Conservation (phyloP, 257 asterid species). For the Apocynum venetum region DNA sequence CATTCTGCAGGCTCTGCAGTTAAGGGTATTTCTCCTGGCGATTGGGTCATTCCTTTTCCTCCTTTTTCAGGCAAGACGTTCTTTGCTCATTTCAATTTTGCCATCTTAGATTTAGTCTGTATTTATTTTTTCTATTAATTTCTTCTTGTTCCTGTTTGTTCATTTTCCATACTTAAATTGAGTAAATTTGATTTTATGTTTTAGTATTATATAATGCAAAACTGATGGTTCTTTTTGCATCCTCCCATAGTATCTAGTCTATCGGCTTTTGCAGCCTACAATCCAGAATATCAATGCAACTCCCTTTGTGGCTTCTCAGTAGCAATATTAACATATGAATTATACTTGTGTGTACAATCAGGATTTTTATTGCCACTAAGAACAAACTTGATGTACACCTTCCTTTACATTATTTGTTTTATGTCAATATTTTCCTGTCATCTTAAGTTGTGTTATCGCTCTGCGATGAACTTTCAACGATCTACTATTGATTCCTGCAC, state of each 20-base stretch:
- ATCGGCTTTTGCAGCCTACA: neutral
- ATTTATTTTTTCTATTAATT: neutral
- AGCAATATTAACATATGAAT: neutral
- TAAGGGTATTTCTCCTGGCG: slow-evolving; percentile 58
- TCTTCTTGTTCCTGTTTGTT: neutral
- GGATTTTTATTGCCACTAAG: neutral
- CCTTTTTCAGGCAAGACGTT: slow-evolving; percentile 67
- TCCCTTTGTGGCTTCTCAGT: neutral
- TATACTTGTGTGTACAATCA: neutral
- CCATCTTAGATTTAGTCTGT: neutral
- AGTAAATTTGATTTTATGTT: neutral
- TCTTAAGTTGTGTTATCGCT: neutral
- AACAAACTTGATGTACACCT: neutral
- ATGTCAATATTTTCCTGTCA: neutral
- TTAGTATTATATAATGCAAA: neutral
- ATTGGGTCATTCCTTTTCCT: slow-evolving; percentile 94
- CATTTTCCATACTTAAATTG: neutral
- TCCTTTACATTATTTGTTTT: neutral
- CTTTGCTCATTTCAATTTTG: neutral
- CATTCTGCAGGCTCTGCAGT: slow-evolving; percentile 76
- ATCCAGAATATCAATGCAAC: neutral
- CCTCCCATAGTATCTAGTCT: neutral
- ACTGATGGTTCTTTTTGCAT: neutral
- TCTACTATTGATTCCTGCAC: neutral
- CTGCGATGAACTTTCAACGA: neutral